A percentile compares a stretch with the other conserved stretches of the same genome.
phyloP scores from a whole-genome alignment of 768 basidiomycete genomes.

The Suillus hirtellus region DNA sequence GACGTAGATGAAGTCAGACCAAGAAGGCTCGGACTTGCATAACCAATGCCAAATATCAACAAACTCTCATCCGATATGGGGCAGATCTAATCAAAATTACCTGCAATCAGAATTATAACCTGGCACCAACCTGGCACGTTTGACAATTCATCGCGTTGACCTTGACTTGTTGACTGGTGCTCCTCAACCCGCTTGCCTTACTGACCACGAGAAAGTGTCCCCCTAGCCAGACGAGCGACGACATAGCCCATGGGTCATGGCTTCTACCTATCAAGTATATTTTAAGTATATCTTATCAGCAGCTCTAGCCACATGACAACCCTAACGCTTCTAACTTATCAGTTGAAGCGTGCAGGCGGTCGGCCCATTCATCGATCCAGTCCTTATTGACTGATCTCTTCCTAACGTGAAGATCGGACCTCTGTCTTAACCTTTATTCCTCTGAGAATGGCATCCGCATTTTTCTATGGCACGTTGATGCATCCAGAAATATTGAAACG shows the following conservation, averaged over 20 bases:
- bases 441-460: constrained; percentile 46
- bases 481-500: constrained; percentile 79
- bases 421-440: not conserved
- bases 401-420: not conserved
- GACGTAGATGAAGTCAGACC: not conserved
- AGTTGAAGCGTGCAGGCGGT: not conserved
- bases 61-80: not conserved
- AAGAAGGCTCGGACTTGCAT: not conserved
- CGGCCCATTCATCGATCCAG: not conserved
- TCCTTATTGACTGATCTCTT: not conserved
- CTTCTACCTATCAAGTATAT: constrained; percentile 2
- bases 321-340: constrained; percentile 3
- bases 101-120: no score
- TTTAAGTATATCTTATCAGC: not conserved
- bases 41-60: not conserved
- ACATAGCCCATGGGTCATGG: not conserved
- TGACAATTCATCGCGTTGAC: no score
- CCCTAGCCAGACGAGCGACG: no score
- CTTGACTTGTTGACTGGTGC: no score
- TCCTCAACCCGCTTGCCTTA: no score
- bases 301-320: not conserved
- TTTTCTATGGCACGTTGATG: constrained; percentile 91
- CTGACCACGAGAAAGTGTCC: no score
- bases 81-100: no score
- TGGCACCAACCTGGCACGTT: no score